These are phyloP conservation scores for Potentilla sterilis DNA, from an alignment of 306 rosid genomes.

Conservation along the genomic window DNA sequence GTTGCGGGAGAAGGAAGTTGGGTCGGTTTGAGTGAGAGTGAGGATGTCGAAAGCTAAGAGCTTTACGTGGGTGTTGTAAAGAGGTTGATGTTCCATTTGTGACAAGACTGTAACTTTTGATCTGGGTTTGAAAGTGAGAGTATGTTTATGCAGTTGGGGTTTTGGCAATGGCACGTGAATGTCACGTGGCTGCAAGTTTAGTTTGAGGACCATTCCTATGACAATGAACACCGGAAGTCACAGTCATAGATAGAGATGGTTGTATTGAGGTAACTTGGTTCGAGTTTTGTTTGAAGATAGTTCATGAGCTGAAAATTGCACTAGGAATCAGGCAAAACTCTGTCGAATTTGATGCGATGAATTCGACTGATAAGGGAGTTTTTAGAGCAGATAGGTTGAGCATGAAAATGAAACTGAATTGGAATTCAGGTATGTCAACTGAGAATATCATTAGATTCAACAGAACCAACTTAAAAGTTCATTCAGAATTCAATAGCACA, in stretches of 20 bases:
- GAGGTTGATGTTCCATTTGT: slow-evolving; percentile 22
- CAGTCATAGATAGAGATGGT: background rate
- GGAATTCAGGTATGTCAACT: background rate
- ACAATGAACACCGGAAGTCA: background rate
- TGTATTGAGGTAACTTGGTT: too few species aligned
- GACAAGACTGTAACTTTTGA: background rate
- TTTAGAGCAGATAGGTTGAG: too few species aligned
- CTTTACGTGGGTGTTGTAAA: slow-evolving; percentile 57
- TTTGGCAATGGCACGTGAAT: background rate
- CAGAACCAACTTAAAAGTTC: background rate
- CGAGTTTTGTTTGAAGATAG: background rate
- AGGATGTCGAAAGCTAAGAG: slow-evolving; percentile 69
- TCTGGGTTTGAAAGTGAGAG: background rate
- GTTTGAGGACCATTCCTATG: background rate
- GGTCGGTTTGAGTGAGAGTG: slow-evolving; percentile 39
- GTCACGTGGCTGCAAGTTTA: background rate
- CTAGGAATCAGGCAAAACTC: background rate
- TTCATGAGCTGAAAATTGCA: too few species aligned
- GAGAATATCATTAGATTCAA: background rate
- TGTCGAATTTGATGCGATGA: background rate
- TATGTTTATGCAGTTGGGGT: background rate
- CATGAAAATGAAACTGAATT: background rate
- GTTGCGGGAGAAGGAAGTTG: slow-evolving; percentile 40
- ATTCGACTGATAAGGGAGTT: background rate
- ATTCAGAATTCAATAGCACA: background rate